Evolutionary conservation across 768 basidiomycete species (phyloP), one percentile per base, ranked within the genome.

Genomic region (Dioszegia crocea): DNA sequence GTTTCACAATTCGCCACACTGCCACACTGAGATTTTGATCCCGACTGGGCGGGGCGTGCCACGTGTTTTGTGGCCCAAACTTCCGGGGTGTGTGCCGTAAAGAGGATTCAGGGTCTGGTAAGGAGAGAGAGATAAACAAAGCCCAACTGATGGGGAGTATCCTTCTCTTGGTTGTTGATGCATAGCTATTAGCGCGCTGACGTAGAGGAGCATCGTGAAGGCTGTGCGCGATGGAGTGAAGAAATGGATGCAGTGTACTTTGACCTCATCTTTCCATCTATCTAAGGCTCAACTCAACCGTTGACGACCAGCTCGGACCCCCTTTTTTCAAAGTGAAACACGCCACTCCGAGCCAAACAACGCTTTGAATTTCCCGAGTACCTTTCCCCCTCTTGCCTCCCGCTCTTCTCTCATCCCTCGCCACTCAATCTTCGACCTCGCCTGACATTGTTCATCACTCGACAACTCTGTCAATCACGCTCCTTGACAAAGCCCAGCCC

Each of bases 11-110:
- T 21, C 3, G n/a, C 43, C 24, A 44, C 43, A 50, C 55, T 47
- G 17, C 61, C 12, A 50, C 59, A n/a, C 48, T 51, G 43, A 19
- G 43, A 19, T 44, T 24, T 27, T 26, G 46, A 23, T 48, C 46
- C 46, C 46, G 46, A 14, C 46, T 19, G 6, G 36, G n/a, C 40
- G 33, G 33, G 33, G 14, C 33, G 6, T 14, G 33, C 33, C 33
- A 33, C 33, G 33, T 33, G 33, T n/a, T n/a, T n/a, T n/a, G 33
- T 33, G 33, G 33, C 6, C 33, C 33, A 33, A 6, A 33, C 14
- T 33, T 14, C 33, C 8, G 14, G 33, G 33, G 8, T 14, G 8
- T 33, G 14, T 41, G 40, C 40, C 40, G 40, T 41, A 41, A 41
- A 6, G 8, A 17, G 8, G 6, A 33, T 33, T 41, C 40, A 41